These are phyloP conservation scores for Moricandia arvensis DNA, from an alignment of 345 rosid genomes.

Conservation along the genomic window DNA sequence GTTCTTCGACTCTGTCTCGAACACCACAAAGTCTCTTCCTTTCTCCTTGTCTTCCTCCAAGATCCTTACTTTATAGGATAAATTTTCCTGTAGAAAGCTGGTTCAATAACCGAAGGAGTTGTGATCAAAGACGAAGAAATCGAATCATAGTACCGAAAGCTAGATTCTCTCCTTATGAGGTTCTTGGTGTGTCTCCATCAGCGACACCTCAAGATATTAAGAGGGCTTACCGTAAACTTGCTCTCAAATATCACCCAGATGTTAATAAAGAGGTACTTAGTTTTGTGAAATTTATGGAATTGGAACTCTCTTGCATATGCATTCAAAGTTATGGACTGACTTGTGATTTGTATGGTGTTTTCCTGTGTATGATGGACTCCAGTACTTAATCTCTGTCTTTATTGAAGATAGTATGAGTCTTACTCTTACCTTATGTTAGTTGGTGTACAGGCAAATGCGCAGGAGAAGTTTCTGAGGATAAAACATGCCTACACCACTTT, in stretches of 20 bases:
- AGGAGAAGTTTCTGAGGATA: slow-evolving; percentile 52
- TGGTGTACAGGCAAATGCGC: slow-evolving; percentile 68
- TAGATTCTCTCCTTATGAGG: slow-evolving; percentile 80
- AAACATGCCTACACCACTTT: slow-evolving; percentile 55
- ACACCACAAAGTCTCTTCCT: slow-evolving; percentile 36
- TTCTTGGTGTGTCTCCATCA: slow-evolving; percentile 73
- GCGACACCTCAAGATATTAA: slow-evolving; percentile 78
- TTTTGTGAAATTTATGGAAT: neutral
- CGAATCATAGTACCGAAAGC: slow-evolving; percentile 45
- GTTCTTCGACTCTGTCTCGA: slow-evolving; percentile 17
- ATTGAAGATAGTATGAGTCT: neutral
- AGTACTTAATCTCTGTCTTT: neutral
- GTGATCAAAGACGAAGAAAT: slow-evolving; percentile 33
- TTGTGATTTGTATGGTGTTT: neutral
- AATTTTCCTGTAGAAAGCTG: slow-evolving; percentile 36
- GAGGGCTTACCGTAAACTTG: slow-evolving; percentile 94
- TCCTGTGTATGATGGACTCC: neutral
- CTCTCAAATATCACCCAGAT: slow-evolving; percentile 90
- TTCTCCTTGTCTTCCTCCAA: slow-evolving; percentile 41
- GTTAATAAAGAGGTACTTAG: slow-evolving; percentile 76
- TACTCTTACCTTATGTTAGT: neutral
- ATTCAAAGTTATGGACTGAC: neutral
- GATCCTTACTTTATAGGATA: slow-evolving; percentile 35
- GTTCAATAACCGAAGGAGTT: slow-evolving; percentile 11
- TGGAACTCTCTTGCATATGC: neutral